A percentile compares a stretch with the other conserved stretches of the same genome.
phyloP scores from a whole-genome alignment of 768 basidiomycete species.

The Kwoniella sp. region DNA sequence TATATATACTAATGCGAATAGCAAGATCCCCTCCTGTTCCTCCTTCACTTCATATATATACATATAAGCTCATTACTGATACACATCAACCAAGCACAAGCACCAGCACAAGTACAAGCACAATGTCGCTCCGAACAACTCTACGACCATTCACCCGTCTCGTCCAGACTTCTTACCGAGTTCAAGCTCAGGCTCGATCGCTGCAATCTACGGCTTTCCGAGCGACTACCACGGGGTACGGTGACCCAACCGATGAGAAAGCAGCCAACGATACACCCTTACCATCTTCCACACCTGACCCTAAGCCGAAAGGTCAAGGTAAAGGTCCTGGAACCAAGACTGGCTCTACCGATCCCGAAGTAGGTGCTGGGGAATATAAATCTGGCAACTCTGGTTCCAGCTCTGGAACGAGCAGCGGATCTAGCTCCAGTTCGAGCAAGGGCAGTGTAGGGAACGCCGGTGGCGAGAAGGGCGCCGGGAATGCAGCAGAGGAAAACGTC shows the following conservation, averaged over 20 bases:
- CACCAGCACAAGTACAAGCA: no score
- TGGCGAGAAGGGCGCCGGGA: conserved; percentile 25
- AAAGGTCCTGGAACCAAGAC: conserved; percentile 23
- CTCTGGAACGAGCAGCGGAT: conserved; percentile 2
- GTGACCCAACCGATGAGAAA: conserved; percentile 47
- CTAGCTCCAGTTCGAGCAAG: background rate
- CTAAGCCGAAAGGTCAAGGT: conserved; percentile 36
- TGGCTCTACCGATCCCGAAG: conserved; percentile 38
- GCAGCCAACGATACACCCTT: conserved; percentile 38
- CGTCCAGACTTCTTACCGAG: background rate
- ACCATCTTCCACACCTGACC: conserved; percentile 32
- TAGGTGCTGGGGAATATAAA: conserved; percentile 8
- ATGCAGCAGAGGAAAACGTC: conserved; percentile 15
- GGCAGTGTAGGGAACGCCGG: conserved; percentile 26
- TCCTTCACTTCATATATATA: background rate
- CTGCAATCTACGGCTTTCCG: conserved; percentile 20
- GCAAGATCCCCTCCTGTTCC: no score
- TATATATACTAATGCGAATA: no score
- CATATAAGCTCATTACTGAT: no score
- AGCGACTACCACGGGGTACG: conserved; percentile 43
- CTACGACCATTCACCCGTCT: conserved; percentile 16
- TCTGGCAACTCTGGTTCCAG: background rate
- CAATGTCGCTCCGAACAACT: conserved; percentile 23
- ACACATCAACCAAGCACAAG: no score
- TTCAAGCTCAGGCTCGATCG: conserved; percentile 9